Evolutionary conservation across 179 eudicot species (phyloP).

Genomic region (Monotropa hypopitys): DNA sequence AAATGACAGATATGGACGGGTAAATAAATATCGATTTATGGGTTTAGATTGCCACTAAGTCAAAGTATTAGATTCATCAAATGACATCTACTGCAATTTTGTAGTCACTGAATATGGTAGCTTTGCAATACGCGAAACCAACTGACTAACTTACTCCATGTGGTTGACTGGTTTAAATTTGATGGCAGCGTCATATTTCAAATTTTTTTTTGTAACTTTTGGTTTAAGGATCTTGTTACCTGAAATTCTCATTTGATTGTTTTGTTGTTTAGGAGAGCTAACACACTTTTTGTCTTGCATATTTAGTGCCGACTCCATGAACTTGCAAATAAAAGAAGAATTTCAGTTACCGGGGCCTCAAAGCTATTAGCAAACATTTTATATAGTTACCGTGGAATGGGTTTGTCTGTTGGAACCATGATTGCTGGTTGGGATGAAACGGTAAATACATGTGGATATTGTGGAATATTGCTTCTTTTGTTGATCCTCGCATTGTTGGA

Average conservation of each 20-base stretch:
- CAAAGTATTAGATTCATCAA: neutral
- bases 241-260: neutral
- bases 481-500: neutral
- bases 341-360: conserved; percentile 94
- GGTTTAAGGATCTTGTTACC: no score
- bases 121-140: neutral
- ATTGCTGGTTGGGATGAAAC: conserved; percentile 99
- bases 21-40: no score
- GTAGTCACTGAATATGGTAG: neutral
- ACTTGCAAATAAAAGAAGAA: conserved; percentile 89
- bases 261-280: neutral
- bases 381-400: conserved; percentile 90
- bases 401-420: conserved; percentile 97
- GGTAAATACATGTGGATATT: conserved; percentile 23
- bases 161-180: neutral
- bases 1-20: no score
- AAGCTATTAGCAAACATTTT: conserved; percentile 87
- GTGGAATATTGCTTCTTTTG: neutral
- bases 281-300: neutral
- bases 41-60: no score
- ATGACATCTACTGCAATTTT: neutral
- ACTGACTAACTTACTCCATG: neutral
- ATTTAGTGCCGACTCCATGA: conserved; percentile 84
- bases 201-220: neutral
- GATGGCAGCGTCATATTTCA: neutral